phyloP scores from a whole-genome alignment of 2,329 filamentous ascomycete species.

The Diaporthe citri region DNA sequence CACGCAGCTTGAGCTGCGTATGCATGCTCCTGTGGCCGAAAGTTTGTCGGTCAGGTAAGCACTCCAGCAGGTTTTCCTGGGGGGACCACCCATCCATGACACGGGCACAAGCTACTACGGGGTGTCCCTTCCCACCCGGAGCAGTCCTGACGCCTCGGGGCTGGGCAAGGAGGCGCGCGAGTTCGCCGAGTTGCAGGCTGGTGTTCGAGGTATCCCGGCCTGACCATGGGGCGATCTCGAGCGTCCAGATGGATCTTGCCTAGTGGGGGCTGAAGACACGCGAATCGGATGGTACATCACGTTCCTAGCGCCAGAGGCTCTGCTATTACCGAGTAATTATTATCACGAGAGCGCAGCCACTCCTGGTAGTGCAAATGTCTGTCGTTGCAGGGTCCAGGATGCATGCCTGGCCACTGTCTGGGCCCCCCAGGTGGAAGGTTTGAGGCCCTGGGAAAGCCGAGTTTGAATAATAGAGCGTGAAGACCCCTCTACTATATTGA shows the following conservation, averaged over 20 bases:
- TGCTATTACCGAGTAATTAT: conserved; percentile 12
- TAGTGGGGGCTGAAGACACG: conserved; percentile 1
- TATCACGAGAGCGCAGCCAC: conserved; percentile 57
- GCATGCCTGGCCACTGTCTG: conserved; percentile 69
- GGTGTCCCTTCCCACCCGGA: background rate
- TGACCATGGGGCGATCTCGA: conserved; percentile 14
- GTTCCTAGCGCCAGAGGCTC: conserved; percentile 19
- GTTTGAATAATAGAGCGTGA: conserved; percentile 7
- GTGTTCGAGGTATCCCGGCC: conserved; percentile 22
- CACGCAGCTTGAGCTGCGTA: background rate
- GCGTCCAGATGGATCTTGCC: conserved; percentile 6
- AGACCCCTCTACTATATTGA: background rate
- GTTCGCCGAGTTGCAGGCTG: conserved; percentile 27
- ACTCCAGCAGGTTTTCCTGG: too few relatives aligned
- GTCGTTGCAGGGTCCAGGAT: conserved; percentile 69
- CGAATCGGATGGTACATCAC: conserved; percentile 28
- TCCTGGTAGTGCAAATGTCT: conserved; percentile 64
- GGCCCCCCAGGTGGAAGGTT: too few relatives aligned
- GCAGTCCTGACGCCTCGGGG: background rate
- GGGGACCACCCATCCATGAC: too few relatives aligned
- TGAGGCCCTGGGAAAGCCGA: background rate
- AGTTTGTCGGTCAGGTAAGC: background rate
- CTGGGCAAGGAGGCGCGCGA: conserved; percentile 7
- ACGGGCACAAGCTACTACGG: background rate
- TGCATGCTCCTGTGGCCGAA: background rate